Evolutionary conservation across 352 stramenopile species (phyloP).

Genomic region (Phytophthora pisi): DNA sequence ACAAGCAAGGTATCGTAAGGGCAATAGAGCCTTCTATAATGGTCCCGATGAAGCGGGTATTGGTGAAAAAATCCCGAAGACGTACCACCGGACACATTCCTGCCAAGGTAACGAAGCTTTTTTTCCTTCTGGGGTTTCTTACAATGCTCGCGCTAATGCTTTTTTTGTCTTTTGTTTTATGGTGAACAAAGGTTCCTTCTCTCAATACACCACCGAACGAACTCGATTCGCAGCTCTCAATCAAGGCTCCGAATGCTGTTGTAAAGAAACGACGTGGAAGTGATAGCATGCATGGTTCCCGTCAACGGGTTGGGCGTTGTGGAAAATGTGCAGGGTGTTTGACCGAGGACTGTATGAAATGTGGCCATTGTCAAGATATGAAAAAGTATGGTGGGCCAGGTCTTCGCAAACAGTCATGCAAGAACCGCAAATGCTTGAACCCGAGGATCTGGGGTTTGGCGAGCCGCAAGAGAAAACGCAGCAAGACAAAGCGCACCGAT

Average conservation of each 20-base stretch:
- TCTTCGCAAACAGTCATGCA: conserved; percentile 89
- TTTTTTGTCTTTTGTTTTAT: conserved; percentile 8
- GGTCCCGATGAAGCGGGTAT: conserved; percentile 31
- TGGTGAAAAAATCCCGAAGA: conserved; percentile 29
- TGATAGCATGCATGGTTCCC: conserved; percentile 41
- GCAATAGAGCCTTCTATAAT: conserved; percentile 30
- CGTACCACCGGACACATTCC: conserved; percentile 29
- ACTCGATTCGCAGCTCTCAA: conserved; percentile 29
- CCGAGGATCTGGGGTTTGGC: conserved; percentile 64
- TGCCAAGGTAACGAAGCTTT: conserved; percentile 25
- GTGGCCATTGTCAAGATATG: conserved; percentile 89
- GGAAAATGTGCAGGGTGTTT: conserved; percentile 81
- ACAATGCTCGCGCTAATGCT: not conserved
- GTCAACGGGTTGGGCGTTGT: conserved; percentile 79
- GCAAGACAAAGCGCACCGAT: conserved; percentile 32
- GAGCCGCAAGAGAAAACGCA: conserved; percentile 48
- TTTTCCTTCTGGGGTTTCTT: not conserved
- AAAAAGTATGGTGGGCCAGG: conserved; percentile 90
- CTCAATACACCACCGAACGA: conserved; percentile 5
- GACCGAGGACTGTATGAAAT: conserved; percentile 86
- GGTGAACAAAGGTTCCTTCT: conserved; percentile 23
- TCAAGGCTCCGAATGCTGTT: conserved; percentile 24
- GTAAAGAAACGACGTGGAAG: conserved; percentile 45
- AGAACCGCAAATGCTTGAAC: conserved; percentile 83
- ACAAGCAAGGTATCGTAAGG: conserved; percentile 48